Base-by-base conservation (phyloP, 169 alveolate genomes). In the Eimeria praecox region DNA sequence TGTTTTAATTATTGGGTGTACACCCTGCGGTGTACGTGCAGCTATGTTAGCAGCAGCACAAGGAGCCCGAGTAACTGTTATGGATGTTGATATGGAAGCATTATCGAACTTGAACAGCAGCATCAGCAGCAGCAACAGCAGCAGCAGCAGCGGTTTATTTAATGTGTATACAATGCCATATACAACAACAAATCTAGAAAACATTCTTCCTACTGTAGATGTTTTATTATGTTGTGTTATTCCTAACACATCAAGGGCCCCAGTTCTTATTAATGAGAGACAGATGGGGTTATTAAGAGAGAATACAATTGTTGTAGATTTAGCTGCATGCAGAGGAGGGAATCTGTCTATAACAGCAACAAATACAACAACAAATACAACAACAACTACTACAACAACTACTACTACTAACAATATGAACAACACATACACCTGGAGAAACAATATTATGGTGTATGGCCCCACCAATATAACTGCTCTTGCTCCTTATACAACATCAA, bases 1-100 rank as follows among this genome's bases (percentile, higher is more conserved):
- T 9, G 96, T 94, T 42, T 62, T 94, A 30, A n/a, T 94, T 49
- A 88, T 94, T 3, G 96, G 96, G 33, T 88, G 78, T 35, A 94
- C 94, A 10, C 75, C 90, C 24, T 92, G 62, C 18, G 96, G 90
- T 6, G 71, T 35, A 42, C 82, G 90, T 8, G 94, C 96, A 18
- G 96, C 96, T 10, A 18, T 40, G 3, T 18, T 94, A 12, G 96
- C 96, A 8, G 75, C 83, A n/a, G 94, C 95, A 33, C 12, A 42
- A 9, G 94, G 94, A 2, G 96, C 96, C 9, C 44, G 40, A 5
- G 94, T 88, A 16, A 83, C 94, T 18, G 80, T 94, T 38, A 64
- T 94, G 94, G 96, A 94, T 59, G 6, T 46, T n/a, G 18, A 56
- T 73, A 30, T 52, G 52, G 77, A 42, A 64, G 52, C 40, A 8